Conservation (phyloP, 139 green algal genomes). For the Chlamydomonas sp. region DNA sequence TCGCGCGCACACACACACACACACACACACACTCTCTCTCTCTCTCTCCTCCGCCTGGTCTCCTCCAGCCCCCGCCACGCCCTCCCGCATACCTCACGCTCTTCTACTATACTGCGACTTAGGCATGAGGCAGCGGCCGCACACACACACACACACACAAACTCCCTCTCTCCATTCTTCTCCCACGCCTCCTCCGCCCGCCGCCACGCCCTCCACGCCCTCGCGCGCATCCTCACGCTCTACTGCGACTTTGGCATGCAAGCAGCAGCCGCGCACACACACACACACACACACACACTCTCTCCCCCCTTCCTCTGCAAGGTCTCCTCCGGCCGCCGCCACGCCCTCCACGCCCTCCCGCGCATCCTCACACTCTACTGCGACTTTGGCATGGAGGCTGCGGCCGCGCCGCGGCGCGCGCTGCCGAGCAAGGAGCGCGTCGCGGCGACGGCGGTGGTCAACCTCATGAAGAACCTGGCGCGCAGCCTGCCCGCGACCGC, state of each 20-base stretch:
- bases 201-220: constrained; percentile 62
- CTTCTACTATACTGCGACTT: constrained; percentile 82
- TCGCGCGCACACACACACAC: too few species aligned
- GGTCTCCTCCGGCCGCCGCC: constrained; percentile 30
- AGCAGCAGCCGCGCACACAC: too few species aligned
- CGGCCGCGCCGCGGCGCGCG: too few species aligned
- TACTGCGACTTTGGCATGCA: constrained; percentile 83
- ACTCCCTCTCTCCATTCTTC: too few species aligned
- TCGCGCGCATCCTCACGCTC: constrained; percentile 89
- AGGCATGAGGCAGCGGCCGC: constrained; percentile 46
- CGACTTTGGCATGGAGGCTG: constrained; percentile 69
- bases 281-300: too few species aligned
- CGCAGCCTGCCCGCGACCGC: constrained; percentile 53
- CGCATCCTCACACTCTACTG: constrained; percentile 93
- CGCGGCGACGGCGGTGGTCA: constrained; percentile 6
- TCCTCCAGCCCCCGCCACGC: too few species aligned
- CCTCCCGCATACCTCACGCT: too few species aligned
- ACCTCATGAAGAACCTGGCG: constrained; percentile 28
- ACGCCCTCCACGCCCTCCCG: constrained; percentile 77
- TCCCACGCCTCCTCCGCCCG: too few species aligned
- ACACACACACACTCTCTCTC: too few species aligned
- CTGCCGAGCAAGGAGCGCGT: constrained; percentile 10
- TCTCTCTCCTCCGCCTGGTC: too few species aligned
- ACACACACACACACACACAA: too few species aligned
- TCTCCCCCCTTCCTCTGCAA: too few species aligned